phyloP scores from a whole-genome alignment of 352 stramenopile genomes.

The Globisporangium rhizosaccharum region DNA sequence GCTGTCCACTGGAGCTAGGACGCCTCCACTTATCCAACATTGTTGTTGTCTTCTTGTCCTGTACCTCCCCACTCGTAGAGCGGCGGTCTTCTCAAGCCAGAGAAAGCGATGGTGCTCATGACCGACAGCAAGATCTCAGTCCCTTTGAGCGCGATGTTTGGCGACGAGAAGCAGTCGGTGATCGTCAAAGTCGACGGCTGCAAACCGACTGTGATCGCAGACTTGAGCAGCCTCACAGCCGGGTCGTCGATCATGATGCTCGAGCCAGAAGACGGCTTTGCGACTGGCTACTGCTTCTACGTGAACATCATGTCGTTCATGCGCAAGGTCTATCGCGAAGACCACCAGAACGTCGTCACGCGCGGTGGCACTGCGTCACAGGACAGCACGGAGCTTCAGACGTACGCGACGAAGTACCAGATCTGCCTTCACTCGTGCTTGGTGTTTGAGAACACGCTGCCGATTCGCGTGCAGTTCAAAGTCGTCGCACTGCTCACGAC shows the following conservation, averaged over 20 bases:
- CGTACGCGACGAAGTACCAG: slow-evolving; percentile 86
- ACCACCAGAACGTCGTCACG: slow-evolving; percentile 71
- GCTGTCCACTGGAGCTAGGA: not conserved
- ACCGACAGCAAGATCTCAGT: slow-evolving; percentile 82
- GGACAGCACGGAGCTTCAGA: slow-evolving; percentile 47
- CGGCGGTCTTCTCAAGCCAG: slow-evolving; percentile 28
- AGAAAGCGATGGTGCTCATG: slow-evolving; percentile 41
- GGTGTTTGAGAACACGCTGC: slow-evolving; percentile 85
- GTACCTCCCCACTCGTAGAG: slow-evolving; percentile 16
- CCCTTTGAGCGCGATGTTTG: slow-evolving; percentile 75
- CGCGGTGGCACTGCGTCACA: slow-evolving; percentile 39
- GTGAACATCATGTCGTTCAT: slow-evolving; percentile 79
- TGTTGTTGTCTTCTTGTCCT: not conserved
- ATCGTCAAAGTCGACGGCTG: slow-evolving; percentile 84
- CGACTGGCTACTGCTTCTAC: slow-evolving; percentile 78
- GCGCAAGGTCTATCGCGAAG: slow-evolving; percentile 86
- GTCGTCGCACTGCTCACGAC: slow-evolving; percentile 40
- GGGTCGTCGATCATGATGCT: slow-evolving; percentile 68
- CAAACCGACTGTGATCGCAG: slow-evolving; percentile 74
- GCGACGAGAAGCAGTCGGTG: slow-evolving; percentile 70
- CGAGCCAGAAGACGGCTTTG: slow-evolving; percentile 49
- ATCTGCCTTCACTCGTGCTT: slow-evolving; percentile 80
- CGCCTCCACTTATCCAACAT: not conserved
- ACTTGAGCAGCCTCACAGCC: slow-evolving; percentile 54
- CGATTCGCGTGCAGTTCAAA: slow-evolving; percentile 82